A percentile compares a stretch with the other conserved stretches of the same genome.
Conservation (phyloP, 2,329 filamentous ascomycete genomes). For the Alternaria sp. region DNA sequence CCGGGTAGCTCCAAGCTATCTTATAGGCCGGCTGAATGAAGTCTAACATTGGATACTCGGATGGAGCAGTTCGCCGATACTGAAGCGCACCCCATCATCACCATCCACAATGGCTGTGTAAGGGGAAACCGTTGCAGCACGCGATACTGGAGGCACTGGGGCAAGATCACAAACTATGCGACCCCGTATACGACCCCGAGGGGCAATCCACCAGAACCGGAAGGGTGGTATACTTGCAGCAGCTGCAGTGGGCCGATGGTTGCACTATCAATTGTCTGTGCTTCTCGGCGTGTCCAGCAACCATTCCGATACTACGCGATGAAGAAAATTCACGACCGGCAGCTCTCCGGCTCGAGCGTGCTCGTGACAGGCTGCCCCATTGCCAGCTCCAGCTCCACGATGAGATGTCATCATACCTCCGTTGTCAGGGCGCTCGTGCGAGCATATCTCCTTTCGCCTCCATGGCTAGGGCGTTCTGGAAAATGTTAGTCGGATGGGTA, state of each 20-base stretch:
- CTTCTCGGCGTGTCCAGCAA: constrained; percentile 12
- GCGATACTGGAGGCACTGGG: background rate
- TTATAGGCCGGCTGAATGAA: background rate
- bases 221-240: constrained; percentile 3
- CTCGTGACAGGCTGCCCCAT: constrained; percentile 14
- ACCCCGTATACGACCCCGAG: background rate
- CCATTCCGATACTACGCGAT: constrained; percentile 20
- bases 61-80: background rate
- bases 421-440: constrained; percentile 23
- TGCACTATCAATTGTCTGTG: constrained; percentile 15
- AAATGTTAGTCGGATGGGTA: constrained; percentile 18
- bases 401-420: constrained; percentile 31
- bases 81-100: background rate
- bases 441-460: constrained; percentile 20
- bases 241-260: constrained; percentile 16
- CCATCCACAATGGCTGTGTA: background rate
- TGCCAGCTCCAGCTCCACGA: constrained; percentile 11
- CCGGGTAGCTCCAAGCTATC: background rate
- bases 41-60: background rate
- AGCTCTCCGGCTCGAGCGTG: constrained; percentile 12
- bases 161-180: background rate
- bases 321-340: constrained; percentile 17
- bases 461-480: constrained; percentile 15
- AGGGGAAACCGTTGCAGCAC: background rate
- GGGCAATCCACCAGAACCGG: background rate